Evolutionary conservation across 352 stramenopile species (phyloP).

Genomic region (Elongisporangium anandrum): DNA sequence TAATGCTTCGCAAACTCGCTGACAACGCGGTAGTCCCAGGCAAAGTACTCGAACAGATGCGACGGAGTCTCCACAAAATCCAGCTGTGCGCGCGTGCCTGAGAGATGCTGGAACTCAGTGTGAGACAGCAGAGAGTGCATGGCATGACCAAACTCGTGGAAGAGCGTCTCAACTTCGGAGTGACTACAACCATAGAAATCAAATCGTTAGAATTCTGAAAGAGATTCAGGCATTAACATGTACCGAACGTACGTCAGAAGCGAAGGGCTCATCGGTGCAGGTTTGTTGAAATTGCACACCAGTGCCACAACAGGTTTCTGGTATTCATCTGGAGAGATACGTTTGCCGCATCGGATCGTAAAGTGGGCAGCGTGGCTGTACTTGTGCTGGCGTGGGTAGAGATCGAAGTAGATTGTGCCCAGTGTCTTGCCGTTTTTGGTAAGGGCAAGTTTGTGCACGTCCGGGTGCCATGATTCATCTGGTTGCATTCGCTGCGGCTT

Average conservation of each 20-base stretch:
- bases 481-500: slow-evolving; percentile 67
- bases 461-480: slow-evolving; percentile 87
- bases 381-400: slow-evolving; percentile 89
- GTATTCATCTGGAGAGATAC: slow-evolving; percentile 49
- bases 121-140: slow-evolving; percentile 95
- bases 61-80: slow-evolving; percentile 96
- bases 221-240: background rate
- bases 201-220: background rate
- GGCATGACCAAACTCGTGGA: slow-evolving; percentile 98
- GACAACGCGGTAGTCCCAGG: slow-evolving; percentile 88
- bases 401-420: slow-evolving; percentile 94
- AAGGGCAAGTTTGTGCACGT: slow-evolving; percentile 90
- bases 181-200: slow-evolving; percentile 59
- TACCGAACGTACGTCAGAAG: slow-evolving; percentile 49
- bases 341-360: slow-evolving; percentile 94
- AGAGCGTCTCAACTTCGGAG: slow-evolving; percentile 96
- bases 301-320: slow-evolving; percentile 95
- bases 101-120: slow-evolving; percentile 97
- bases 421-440: slow-evolving; percentile 52
- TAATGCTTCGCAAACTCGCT: slow-evolving; percentile 82
- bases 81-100: slow-evolving; percentile 89
- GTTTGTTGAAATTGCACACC: slow-evolving; percentile 88
- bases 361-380: slow-evolving; percentile 92
- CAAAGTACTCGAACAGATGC: slow-evolving; percentile 98
- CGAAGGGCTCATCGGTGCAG: slow-evolving; percentile 57